These are phyloP conservation scores for Pseudopyrenochaeta lycopersici DNA, from an alignment of 2,329 filamentous ascomycete genomes.

Conservation along the genomic window DNA sequence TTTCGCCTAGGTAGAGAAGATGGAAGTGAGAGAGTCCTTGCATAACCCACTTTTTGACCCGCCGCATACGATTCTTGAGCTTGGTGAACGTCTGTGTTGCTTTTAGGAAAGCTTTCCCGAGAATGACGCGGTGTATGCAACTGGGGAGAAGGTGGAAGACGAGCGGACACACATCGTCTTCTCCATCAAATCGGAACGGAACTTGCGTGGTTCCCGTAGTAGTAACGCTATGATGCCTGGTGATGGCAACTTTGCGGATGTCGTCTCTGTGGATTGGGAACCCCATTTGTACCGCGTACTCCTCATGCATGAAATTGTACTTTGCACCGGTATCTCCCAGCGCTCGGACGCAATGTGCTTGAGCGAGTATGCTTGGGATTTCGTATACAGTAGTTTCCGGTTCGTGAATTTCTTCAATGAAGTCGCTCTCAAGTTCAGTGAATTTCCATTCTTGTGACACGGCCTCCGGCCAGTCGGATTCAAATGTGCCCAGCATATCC, in stretches of 20 bases:
- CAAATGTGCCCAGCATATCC: too few species aligned
- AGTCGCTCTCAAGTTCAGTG: too few species aligned
- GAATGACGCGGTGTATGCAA: constrained; percentile 18
- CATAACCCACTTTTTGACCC: constrained; percentile 5
- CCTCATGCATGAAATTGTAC: constrained; percentile 18
- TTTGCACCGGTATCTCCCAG: constrained; percentile 17
- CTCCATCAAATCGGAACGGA: constrained; percentile 7
- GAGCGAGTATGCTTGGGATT: constrained; percentile 4
- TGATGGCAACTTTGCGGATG: constrained; percentile 1
- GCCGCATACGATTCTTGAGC: constrained; percentile 2
- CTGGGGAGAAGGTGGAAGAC: constrained; percentile 12
- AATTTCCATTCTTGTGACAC: too few species aligned
- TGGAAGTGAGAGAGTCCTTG: not conserved
- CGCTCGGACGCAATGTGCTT: not conserved
- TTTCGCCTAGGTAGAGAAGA: constrained; percentile 16
- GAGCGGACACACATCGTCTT: constrained; percentile 1
- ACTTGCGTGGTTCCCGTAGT: constrained; percentile 8
- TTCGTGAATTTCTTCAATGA: too few species aligned
- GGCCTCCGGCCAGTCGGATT: too few species aligned
- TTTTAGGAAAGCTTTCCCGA: constrained; percentile 15
- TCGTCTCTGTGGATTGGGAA: constrained; percentile 3
- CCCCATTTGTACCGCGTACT: constrained; percentile 5
- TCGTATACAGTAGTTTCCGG: constrained; percentile 4
- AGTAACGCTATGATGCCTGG: constrained; percentile 5
- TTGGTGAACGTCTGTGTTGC: constrained; percentile 13